phyloP scores from a whole-genome alignment of 306 rosid species.

The Corylus americana region DNA sequence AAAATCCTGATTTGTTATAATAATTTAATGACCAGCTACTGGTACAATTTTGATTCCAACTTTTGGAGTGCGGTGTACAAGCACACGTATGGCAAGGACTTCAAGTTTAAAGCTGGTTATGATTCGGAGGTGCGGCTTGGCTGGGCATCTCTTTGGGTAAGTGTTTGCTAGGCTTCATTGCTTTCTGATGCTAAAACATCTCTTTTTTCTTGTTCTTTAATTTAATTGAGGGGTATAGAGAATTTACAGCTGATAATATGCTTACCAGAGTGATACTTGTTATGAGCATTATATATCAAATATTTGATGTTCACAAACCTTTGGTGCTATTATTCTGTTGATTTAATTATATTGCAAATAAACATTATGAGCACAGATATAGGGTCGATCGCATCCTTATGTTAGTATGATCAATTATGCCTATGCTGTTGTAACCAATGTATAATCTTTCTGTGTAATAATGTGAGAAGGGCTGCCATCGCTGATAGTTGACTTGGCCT shows the following conservation, averaged over 20 bases:
- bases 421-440: not conserved
- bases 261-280: not conserved
- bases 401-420: not conserved
- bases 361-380: not conserved
- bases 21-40: slow-evolving; percentile 64
- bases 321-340: not conserved
- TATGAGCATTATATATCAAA: not conserved
- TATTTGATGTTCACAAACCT: not conserved
- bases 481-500: not conserved
- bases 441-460: not conserved
- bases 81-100: slow-evolving; percentile 78
- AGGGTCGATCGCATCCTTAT: not conserved
- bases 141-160: slow-evolving; percentile 99
- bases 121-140: slow-evolving; percentile 93
- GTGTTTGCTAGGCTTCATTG: slow-evolving; percentile 20
- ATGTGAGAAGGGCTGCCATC: not conserved
- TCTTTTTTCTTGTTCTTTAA: not conserved
- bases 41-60: slow-evolving; percentile 83
- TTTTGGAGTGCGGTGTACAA: slow-evolving; percentile 97
- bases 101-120: slow-evolving; percentile 93
- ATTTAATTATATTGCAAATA: not conserved
- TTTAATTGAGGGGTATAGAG: not conserved
- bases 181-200: not conserved
- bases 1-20: not conserved
- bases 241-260: not conserved